These are phyloP conservation scores for Taphrina wiesneri DNA, from an alignment of 1,139 yeast species.

Conservation along the genomic window DNA sequence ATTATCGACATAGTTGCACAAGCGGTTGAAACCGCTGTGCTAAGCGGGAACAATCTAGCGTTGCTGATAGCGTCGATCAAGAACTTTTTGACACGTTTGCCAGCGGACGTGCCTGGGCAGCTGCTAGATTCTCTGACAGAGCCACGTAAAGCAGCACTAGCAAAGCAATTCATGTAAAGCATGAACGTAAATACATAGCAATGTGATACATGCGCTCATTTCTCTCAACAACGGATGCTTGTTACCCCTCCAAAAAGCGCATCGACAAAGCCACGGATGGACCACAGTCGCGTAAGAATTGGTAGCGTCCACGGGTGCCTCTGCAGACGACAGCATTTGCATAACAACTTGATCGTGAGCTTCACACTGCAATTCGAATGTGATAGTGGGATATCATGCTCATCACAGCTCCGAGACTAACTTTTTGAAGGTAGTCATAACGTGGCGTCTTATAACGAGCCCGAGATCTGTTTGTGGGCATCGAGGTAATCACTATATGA, in stretches of 20 bases:
- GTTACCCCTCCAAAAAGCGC: no score
- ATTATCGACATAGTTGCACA: conserved; percentile 73
- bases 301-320: no score
- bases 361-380: no score
- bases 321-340: no score
- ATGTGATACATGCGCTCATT: no score
- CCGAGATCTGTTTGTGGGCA: not conserved
- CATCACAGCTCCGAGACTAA: not conserved
- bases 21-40: conserved; percentile 68
- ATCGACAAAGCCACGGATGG: no score
- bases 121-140: not conserved
- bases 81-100: conserved; percentile 15
- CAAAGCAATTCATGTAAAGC: conserved; percentile 3
- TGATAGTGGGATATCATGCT: not conserved
- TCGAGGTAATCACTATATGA: conserved; percentile 14
- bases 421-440: no score
- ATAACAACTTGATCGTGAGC: no score
- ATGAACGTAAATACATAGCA: not conserved
- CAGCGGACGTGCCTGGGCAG: conserved; percentile 4
- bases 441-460: not conserved
- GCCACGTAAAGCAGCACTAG: conserved; percentile 2
- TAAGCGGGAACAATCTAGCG: conserved; percentile 45
- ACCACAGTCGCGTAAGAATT: no score
- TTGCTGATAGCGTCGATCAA: conserved; percentile 5
- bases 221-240: no score